Percentiles rank a stretch among this genome's conserved stretches.
Evolutionary conservation across 768 basidiomycete genomes (phyloP).

Genomic region (Pulveroboletus sp.): DNA sequence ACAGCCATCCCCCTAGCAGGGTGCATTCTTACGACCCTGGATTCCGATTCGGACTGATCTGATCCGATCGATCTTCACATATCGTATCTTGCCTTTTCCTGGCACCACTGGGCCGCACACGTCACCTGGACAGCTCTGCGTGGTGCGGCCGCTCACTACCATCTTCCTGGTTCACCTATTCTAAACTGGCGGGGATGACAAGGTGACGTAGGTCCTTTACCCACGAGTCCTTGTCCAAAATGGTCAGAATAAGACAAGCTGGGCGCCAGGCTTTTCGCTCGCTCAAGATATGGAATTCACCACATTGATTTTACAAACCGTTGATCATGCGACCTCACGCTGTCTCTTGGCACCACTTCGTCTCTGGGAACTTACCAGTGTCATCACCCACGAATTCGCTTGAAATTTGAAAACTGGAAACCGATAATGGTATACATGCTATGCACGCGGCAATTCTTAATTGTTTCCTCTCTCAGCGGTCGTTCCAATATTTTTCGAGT

Average conservation of each 20-base stretch:
- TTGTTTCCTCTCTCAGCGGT: too few relatives aligned
- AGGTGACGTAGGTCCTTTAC: slow-evolving; percentile 26
- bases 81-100: slow-evolving; percentile 10
- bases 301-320: slow-evolving; percentile 2
- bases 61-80: slow-evolving; percentile 19
- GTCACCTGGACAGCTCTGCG: slow-evolving; percentile 10
- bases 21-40: background rate
- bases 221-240: slow-evolving; percentile 3
- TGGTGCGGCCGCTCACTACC: background rate
- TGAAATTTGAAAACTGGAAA: slow-evolving; percentile 2
- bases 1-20: background rate
- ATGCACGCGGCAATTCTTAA: background rate
- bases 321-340: slow-evolving; percentile 8
- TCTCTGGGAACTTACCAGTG: background rate
- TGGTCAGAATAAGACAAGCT: background rate
- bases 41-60: slow-evolving; percentile 10
- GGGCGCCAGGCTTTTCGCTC: background rate
- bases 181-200: slow-evolving; percentile 11
- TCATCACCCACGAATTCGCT: background rate
- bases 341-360: slow-evolving; percentile 3
- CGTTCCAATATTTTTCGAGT: background rate
- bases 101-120: too few relatives aligned
- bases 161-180: background rate
- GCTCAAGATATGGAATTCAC: slow-evolving; percentile 2
- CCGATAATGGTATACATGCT: background rate